Evolutionary conservation across 345 rosid species (phyloP), one percentile per base, ranked within the genome.

Genomic region (Euphorbia lathyris): DNA sequence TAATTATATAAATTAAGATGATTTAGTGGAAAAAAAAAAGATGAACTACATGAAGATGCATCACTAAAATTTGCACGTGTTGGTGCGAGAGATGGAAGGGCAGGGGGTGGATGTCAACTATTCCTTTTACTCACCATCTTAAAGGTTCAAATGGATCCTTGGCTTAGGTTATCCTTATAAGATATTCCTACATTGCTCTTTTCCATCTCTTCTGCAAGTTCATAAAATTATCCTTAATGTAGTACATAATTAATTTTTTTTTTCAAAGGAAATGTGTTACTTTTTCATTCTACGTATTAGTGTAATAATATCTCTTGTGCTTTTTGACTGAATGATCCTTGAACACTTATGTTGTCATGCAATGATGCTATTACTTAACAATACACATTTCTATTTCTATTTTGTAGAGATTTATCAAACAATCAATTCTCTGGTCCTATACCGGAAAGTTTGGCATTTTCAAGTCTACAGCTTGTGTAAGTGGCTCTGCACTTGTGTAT

Each of bases 391-490:
- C 9, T 17, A 26, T 66, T 61, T 65, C 11, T 68, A 25, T 55
- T 50, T 79, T 69, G 72, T 77, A 92, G 99, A 81, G 99, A 95
- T 78, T 86, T 95, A 72, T 90, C 98, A 48, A 75, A 86, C 69
- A 95, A 95, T 81, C 87, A 85, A 77, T 79, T 92, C 73, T 68
- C 90, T 0, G 99, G 99, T 47, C 77, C 86, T 60, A 90, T 95
- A 84, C 97, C 98, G 23, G 91, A 86, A 74, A 90, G 94, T 80
- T 81, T 95, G 65, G 72, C 86, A 52, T 75, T 83, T 26, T 83
- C 98, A 70, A 83, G 79, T 70, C 80, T 95, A 81, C 92, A 85
- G 82, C 88, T 83, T 68, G 87, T 84, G 98, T 92, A 85, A 81
- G 96, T 76, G 25, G 52, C 51, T 45, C 51, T 45, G 3, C 16